A percentile compares a stretch with the other conserved stretches of the same genome.
Evolutionary conservation across 441 rosid species (phyloP).

Genomic region (Euphorbia celastroides): DNA sequence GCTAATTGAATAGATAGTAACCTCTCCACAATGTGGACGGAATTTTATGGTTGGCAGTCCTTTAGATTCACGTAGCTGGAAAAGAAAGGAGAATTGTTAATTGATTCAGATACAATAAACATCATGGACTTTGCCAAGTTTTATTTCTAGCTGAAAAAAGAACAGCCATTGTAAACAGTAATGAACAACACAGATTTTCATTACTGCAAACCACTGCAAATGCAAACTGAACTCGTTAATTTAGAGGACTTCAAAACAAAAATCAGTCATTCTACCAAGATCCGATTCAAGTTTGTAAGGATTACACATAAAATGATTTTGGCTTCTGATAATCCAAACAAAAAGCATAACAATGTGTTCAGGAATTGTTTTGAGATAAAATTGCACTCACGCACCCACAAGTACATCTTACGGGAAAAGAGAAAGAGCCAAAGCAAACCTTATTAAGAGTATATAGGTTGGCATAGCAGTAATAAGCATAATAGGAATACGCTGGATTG

Average conservation of each 20-base stretch:
- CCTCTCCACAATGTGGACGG: slow-evolving; percentile 81
- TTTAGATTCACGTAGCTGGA: slow-evolving; percentile 76
- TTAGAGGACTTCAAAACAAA: neutral
- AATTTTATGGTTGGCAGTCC: slow-evolving; percentile 67
- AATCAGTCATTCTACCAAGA: neutral
- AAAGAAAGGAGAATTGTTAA: slow-evolving; percentile 9
- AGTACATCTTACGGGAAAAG: neutral
- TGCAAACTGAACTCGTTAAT: neutral
- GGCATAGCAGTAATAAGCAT: slow-evolving; percentile 67
- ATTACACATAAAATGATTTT: neutral
- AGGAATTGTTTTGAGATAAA: slow-evolving; percentile 8
- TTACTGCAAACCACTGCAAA: neutral
- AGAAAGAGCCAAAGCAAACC: slow-evolving; percentile 25
- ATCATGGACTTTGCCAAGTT: neutral
- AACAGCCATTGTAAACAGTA: neutral
- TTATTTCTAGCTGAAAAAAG: neutral
- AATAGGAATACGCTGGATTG: slow-evolving; percentile 76
- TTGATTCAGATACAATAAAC: slow-evolving; percentile 12
- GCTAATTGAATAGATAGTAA: slow-evolving; percentile 20
- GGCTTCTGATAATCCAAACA: slow-evolving; percentile 1
- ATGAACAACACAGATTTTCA: neutral
- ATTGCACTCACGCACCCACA: neutral
- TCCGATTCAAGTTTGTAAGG: slow-evolving; percentile 1
- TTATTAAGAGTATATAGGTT: slow-evolving; percentile 63
- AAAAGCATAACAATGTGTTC: neutral